These are phyloP conservation scores for Singerocomus rubriflavus DNA, from an alignment of 1,284 basidiomycete genomes.

Conservation along the genomic window DNA sequence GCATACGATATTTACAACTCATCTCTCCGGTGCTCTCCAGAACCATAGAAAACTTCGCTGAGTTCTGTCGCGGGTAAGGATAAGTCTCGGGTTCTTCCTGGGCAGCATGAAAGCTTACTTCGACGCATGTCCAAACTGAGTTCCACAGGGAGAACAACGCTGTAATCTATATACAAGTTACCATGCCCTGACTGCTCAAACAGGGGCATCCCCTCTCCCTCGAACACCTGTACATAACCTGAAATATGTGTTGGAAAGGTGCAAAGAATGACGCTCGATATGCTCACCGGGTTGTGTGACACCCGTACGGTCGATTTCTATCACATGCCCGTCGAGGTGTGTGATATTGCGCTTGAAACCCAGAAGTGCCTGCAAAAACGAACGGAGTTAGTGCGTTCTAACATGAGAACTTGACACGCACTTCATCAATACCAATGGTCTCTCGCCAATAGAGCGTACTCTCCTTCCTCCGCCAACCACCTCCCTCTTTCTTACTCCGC, in stretches of 20 bases:
- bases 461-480: conserved; percentile 86
- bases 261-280: neutral
- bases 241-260: conserved; percentile 3
- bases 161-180: conserved; percentile 89
- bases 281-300: conserved; percentile 87
- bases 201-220: conserved; percentile 87
- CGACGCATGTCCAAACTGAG: conserved; percentile 62
- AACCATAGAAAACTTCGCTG: conserved; percentile 24
- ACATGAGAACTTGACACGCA: conserved; percentile 33
- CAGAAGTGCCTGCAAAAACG: conserved; percentile 58
- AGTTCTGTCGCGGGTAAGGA: conserved; percentile 23
- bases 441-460: conserved; percentile 87
- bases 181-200: conserved; percentile 65
- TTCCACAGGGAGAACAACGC: conserved; percentile 77
- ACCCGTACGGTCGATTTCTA: conserved; percentile 66
- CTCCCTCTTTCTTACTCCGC: conserved; percentile 68
- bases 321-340: conserved; percentile 85
- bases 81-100: conserved; percentile 3
- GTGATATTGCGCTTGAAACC: conserved; percentile 85
- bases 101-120: conserved; percentile 48
- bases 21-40: conserved; percentile 22
- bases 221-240: conserved; percentile 81
- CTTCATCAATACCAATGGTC: conserved; percentile 87
- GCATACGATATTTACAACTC: conserved; percentile 22
- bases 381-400: neutral